Evolutionary conservation across 202 grass and related monocot species (phyloP).

Genomic region (Brachypodium distachyon): DNA sequence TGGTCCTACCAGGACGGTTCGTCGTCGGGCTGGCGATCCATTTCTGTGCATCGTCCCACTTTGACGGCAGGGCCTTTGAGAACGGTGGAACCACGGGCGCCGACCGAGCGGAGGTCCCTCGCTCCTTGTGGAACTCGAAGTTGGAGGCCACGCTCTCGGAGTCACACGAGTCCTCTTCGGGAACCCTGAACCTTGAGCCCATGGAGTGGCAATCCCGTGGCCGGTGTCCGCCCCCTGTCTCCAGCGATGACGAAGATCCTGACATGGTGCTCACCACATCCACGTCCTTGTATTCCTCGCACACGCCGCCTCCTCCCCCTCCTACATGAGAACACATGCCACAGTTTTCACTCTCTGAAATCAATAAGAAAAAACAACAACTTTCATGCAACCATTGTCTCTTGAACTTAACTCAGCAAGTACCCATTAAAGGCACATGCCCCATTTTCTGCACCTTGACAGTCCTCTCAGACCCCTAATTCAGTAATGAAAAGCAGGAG

Average conservation of each 20-base stretch:
- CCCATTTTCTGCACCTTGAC: too few relatives aligned
- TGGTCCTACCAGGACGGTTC: conserved; percentile 27
- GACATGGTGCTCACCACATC: conserved; percentile 76
- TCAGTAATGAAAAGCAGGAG: too few relatives aligned
- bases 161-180: conserved; percentile 71
- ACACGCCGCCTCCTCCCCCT: conserved; percentile 37
- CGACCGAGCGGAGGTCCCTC: conserved; percentile 10
- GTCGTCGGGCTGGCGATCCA: conserved; percentile 86
- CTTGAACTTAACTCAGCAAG: not conserved
- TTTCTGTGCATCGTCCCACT: conserved; percentile 98
- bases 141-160: conserved; percentile 65
- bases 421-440: not conserved
- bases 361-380: not conserved
- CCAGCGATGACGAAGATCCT: conserved; percentile 40
- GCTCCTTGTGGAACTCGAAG: conserved; percentile 90
- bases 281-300: conserved; percentile 87
- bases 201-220: conserved; percentile 26
- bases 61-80: conserved; percentile 75
- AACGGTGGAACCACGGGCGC: conserved; percentile 38
- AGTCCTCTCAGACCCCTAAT: not conserved
- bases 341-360: not conserved
- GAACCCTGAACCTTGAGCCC: conserved; percentile 42
- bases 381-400: not conserved
- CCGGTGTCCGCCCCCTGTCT: conserved; percentile 28
- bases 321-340: conserved; percentile 5